These are phyloP conservation scores for Phytophthora rubi DNA, from an alignment of 352 stramenopile species.

Conservation along the genomic window DNA sequence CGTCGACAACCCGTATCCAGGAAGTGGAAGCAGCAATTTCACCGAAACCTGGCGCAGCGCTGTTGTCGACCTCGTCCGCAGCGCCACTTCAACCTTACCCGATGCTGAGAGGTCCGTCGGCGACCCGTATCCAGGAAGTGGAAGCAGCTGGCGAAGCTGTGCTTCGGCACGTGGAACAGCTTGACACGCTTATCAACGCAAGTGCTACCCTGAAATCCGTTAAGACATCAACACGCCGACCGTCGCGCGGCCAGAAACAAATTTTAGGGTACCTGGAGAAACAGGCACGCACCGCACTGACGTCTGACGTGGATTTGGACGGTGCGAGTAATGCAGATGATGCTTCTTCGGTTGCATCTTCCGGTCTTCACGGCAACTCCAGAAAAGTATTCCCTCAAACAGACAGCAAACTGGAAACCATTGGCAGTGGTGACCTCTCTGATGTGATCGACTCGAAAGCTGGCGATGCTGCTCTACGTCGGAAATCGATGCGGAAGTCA, in stretches of 20 bases:
- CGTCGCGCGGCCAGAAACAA: slow-evolving; percentile 25
- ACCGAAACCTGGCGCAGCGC: background rate
- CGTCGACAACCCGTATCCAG: slow-evolving; percentile 16
- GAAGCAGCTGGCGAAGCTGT: slow-evolving; percentile 33
- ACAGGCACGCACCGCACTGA: slow-evolving; percentile 22
- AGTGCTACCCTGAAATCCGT: slow-evolving; percentile 28
- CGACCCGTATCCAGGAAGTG: slow-evolving; percentile 15
- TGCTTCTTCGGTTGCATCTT: background rate
- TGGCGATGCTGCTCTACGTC: background rate
- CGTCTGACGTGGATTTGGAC: slow-evolving; percentile 5
- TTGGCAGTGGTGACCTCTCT: slow-evolving; percentile 17
- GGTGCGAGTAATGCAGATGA: slow-evolving; percentile 4
- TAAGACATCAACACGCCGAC: slow-evolving; percentile 2
- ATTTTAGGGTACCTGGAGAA: slow-evolving; percentile 33
- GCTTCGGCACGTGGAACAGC: slow-evolving; percentile 46
- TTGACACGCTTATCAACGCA: slow-evolving; percentile 54
- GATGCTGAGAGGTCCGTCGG: slow-evolving; percentile 14
- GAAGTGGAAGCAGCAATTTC: slow-evolving; percentile 10
- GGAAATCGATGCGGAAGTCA: slow-evolving; percentile 27
- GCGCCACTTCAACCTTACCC: slow-evolving; percentile 2
- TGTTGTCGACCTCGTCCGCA: background rate
- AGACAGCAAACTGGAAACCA: slow-evolving; percentile 25
- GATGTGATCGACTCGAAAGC: slow-evolving; percentile 1
- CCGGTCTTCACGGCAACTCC: slow-evolving; percentile 7
- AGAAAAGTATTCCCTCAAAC: slow-evolving; percentile 27